Base-by-base conservation (phyloP, 371 early-diverging fungal species). In the Actinomucor elegans region DNA sequence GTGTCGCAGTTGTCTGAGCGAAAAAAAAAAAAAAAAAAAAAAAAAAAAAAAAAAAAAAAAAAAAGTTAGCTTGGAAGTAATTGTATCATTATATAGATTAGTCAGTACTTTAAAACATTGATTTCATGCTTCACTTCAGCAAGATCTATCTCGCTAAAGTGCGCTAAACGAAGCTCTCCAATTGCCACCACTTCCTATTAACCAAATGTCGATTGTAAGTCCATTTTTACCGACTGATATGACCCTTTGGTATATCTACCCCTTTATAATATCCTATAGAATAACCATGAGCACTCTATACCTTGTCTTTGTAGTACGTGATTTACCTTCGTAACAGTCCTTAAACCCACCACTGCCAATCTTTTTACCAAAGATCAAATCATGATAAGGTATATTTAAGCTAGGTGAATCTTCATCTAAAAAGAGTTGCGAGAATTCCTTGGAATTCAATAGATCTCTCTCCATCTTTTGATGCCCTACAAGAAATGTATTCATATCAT, bases 271-370 rank as follows among this genome's bases (percentile, higher is more conserved):
- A 18, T 10, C 55, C 55, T 54, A 17, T 26, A 26, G 14, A 29
- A n/a, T n/a, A n/a, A n/a, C n/a, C n/a, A n/a, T n/a, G n/a, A n/a
- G n/a, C n/a, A n/a, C n/a, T n/a, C n/a, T n/a, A n/a, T n/a, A n/a
- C n/a, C n/a, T n/a, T n/a, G n/a, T n/a, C n/a, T n/a, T n/a, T n/a
- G n/a, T n/a, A n/a, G n/a, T n/a, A n/a, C n/a, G n/a, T n/a, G n/a
- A n/a, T n/a, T 47, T 24, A 54, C 88, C 88, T 4, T 71, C 73
- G 65, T 75, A 90, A 55, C 89, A 89, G 59, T 90, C 91, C 59
- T 90, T 90, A 73, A 88, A 90, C 5, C 89, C 91, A 31, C 91
- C 91, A 15, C 87, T 79, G 1, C 91, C 91, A 15, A 90, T 64
- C 56, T 88, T 87, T 31, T 69, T 67, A 11, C 87, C 86, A 29